These are phyloP conservation scores for Saccharomyces hybrid DNA, from an alignment of 1,139 yeast genomes.

Conservation along the genomic window DNA sequence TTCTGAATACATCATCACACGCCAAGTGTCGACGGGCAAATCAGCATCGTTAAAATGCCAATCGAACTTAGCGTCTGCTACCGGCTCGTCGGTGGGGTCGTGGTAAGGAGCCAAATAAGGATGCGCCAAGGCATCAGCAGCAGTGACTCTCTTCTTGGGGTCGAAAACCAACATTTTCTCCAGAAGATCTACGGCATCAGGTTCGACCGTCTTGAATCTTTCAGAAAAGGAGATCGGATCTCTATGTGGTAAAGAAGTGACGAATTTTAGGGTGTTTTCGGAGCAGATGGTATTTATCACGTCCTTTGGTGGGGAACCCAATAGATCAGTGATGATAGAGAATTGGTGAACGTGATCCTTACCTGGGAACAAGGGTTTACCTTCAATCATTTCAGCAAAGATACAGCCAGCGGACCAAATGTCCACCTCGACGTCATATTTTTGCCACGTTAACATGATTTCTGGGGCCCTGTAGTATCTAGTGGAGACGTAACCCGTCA, in stretches of 20 bases:
- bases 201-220: slow-evolving; percentile 79
- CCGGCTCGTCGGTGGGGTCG: slow-evolving; percentile 96
- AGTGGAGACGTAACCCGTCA: slow-evolving; percentile 98
- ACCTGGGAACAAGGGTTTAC: slow-evolving; percentile 98
- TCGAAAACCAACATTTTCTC: slow-evolving; percentile 90
- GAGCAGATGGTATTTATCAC: slow-evolving; percentile 94
- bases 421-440: slow-evolving; percentile 97
- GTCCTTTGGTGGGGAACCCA: slow-evolving; percentile 95
- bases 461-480: slow-evolving; percentile 55
- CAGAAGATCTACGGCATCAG: slow-evolving; percentile 82
- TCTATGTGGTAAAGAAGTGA: slow-evolving; percentile 84
- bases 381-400: slow-evolving; percentile 97
- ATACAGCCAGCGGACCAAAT: slow-evolving; percentile 99
- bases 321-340: slow-evolving; percentile 86
- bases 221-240: slow-evolving; percentile 84
- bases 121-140: slow-evolving; percentile 82
- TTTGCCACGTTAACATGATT: slow-evolving; percentile 90
- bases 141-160: slow-evolving; percentile 88
- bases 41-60: slow-evolving; percentile 99
- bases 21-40: slow-evolving; percentile 95
- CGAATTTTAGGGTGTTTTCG: slow-evolving; percentile 90
- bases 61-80: slow-evolving; percentile 85
- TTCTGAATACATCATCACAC: slow-evolving; percentile 98
- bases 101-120: slow-evolving; percentile 96
- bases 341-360: slow-evolving; percentile 98